phyloP scores from a whole-genome alignment of 164 flowering plant genomes.

The Nymphaea thermarum region DNA sequence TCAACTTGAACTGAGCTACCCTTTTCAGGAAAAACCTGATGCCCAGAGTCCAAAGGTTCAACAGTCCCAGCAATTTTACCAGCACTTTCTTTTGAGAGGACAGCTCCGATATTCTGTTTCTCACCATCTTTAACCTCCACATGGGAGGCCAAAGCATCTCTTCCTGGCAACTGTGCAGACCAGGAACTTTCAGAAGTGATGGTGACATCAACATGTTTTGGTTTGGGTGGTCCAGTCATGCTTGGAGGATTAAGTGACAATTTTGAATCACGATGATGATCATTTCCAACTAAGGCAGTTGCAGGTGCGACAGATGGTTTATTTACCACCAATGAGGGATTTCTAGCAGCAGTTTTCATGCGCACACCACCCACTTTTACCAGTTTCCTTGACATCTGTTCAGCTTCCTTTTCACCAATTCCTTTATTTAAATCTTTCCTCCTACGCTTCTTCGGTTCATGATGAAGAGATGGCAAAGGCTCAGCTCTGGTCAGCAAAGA shows the following conservation, averaged over 20 bases:
- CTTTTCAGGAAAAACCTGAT: constrained; percentile 29
- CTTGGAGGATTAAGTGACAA: constrained; percentile 17
- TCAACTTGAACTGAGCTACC: constrained; percentile 22
- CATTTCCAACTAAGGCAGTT: constrained; percentile 11
- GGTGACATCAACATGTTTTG: constrained; percentile 37
- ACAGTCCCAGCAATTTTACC: constrained; percentile 27
- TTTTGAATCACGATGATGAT: constrained; percentile 29
- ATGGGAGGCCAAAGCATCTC: constrained; percentile 19
- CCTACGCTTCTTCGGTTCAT: constrained; percentile 76
- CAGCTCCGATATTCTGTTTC: constrained; percentile 26
- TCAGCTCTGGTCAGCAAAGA: constrained; percentile 29
- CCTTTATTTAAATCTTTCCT: constrained; percentile 47
- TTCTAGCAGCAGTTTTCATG: constrained; percentile 35
- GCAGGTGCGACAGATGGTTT: constrained; percentile 24
- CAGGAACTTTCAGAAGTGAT: constrained; percentile 18
- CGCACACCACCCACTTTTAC: constrained; percentile 26
- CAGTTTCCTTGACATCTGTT: constrained; percentile 31
- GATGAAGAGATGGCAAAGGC: constrained; percentile 30
- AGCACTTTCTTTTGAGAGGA: constrained; percentile 22
- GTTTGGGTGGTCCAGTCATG: constrained; percentile 23
- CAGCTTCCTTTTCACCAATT: constrained; percentile 33
- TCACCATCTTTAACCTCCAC: constrained; percentile 33
- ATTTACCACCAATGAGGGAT: constrained; percentile 24
- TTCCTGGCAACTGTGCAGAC: constrained; percentile 25
- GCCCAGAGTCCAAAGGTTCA: constrained; percentile 27